These are phyloP conservation scores for Stentor coeruleus DNA, from an alignment of 73 alveolate species.

Conservation along the genomic window DNA sequence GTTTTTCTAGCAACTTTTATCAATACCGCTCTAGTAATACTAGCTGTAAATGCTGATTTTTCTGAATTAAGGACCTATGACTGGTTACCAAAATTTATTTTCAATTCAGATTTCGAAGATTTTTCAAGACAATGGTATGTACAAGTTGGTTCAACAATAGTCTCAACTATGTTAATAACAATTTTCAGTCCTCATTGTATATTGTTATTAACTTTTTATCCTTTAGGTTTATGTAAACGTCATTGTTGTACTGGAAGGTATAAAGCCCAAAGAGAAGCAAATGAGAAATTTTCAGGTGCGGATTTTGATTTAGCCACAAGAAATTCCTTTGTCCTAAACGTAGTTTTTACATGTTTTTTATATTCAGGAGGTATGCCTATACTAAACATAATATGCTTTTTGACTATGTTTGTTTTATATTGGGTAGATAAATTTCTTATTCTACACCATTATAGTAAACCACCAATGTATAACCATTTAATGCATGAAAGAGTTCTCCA, in stretches of 20 bases:
- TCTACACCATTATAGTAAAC: constrained; percentile 30
- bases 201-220: background rate
- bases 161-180: background rate
- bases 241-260: background rate
- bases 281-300: background rate
- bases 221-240: background rate
- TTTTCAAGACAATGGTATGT: constrained; percentile 15
- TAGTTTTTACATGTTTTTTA: constrained; percentile 37
- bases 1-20: constrained; percentile 48
- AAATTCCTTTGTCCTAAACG: background rate
- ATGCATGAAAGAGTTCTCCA: background rate
- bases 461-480: constrained; percentile 27
- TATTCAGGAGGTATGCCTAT: constrained; percentile 68
- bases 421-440: constrained; percentile 55
- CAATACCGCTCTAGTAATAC: constrained; percentile 45
- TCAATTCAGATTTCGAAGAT: background rate
- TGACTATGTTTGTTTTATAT: constrained; percentile 32
- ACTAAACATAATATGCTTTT: constrained; percentile 32
- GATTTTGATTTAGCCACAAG: constrained; percentile 12
- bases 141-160: constrained; percentile 12
- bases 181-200: constrained; percentile 20
- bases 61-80: background rate
- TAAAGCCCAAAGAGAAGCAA: background rate
- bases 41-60: constrained; percentile 44
- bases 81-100: background rate